Evolutionary conservation across 257 asterid genomes (phyloP), one percentile per base, ranked within the genome.

Genomic region (Solanum okadae): DNA sequence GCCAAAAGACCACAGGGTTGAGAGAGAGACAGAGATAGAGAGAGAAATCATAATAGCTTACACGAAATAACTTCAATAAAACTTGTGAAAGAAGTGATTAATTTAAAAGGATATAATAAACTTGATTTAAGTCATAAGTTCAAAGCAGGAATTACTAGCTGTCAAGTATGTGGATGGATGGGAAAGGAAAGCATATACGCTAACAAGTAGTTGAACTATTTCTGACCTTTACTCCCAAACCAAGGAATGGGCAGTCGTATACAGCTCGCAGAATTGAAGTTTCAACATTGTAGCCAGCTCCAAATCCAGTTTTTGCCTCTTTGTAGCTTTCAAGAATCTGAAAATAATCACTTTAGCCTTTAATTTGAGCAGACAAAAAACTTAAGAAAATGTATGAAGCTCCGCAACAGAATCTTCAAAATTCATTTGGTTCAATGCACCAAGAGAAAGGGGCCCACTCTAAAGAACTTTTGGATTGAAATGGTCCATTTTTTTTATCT

Each of bases 271-370:
- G 85, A 91, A 96, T 91, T 84, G 99, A 95, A 75, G 93, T 90
- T 90, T 93, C 94, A 87, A 96, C 87, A 87, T 89, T 91, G 92
- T 91, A 89, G 86, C 98, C 98, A 88, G 98, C 92, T 87, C 99
- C 99, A 93, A 95, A 96, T 65, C 98, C 99, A 90, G 96, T 90
- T 91, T 92, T 94, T 34, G 98, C 98, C 88, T 93, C 96, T 86
- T 88, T 91, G 52, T 90, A 92, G 40, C 89, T 89, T 87, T 89
- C 93, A 84, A 94, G 88, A 91, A 96, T 93, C 99, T 97, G 96
- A 61, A 93, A 84, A 92, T 71, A 77, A 85, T 86, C 86, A 70
- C 86, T 88, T 88, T 91, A 79, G 76, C 88, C 84, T 73, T 81
- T 63, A 81, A 35, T 76, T 79, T 49, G 83, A 29, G 70, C 42